These are phyloP conservation scores for Metschnikowia continentalis DNA, from an alignment of 805 yeast genomes.

Conservation along the genomic window DNA sequence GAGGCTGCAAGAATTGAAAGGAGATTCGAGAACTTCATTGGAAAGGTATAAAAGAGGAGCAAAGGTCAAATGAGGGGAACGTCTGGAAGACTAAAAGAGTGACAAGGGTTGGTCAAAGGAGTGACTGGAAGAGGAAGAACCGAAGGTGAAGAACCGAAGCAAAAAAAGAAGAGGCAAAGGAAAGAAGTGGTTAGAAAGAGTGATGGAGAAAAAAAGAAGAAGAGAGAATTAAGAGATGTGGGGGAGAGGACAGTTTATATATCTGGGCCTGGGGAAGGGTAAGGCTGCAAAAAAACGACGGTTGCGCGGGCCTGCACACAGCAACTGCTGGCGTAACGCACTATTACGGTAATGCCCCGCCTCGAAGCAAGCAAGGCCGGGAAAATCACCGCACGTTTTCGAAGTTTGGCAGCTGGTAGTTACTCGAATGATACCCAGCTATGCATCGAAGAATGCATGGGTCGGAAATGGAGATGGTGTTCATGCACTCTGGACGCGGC, in stretches of 20 bases:
- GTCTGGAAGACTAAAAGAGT: slow-evolving; percentile 3
- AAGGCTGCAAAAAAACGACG: slow-evolving; percentile 2
- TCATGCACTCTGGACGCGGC: not conserved
- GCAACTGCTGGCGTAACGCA: not conserved
- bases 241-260: not conserved
- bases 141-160: not conserved
- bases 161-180: not conserved
- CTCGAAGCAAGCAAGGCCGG: not conserved
- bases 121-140: slow-evolving; percentile 10
- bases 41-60: too few species aligned
- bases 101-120: slow-evolving; percentile 15
- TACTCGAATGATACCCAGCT: not conserved
- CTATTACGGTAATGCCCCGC: not conserved
- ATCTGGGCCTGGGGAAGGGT: not conserved
- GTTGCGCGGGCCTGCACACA: slow-evolving; percentile 4
- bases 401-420: not conserved
- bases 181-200: not conserved
- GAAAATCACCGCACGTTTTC: not conserved
- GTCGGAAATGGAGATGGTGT: not conserved
- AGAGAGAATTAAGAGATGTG: not conserved
- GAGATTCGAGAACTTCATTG: slow-evolving; percentile 11
- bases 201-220: not conserved
- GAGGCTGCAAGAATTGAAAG: slow-evolving; percentile 10
- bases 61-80: not conserved
- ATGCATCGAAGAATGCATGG: not conserved